These are phyloP conservation scores for Dovyalis caffra DNA, from an alignment of 345 rosid species.

Conservation along the genomic window DNA sequence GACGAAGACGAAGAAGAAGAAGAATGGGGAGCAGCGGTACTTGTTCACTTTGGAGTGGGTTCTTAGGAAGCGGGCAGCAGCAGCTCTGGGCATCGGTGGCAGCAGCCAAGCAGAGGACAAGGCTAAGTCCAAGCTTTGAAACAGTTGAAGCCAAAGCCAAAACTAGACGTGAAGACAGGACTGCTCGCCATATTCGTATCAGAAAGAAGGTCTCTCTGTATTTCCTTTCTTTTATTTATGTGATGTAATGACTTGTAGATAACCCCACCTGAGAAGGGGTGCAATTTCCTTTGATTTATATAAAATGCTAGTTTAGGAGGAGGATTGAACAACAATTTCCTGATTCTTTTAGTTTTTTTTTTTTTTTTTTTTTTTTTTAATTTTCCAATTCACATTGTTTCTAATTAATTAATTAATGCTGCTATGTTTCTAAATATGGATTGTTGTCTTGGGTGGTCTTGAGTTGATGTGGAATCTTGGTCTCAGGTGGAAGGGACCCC, in stretches of 20 bases:
- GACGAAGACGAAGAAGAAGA: not conserved
- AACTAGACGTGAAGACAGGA: conserved; percentile 67
- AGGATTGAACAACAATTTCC: too few relatives aligned
- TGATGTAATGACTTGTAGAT: not conserved
- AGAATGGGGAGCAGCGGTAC: conserved; percentile 10
- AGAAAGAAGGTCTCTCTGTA: conserved; percentile 81
- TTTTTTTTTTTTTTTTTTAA: too few relatives aligned
- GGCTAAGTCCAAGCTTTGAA: not conserved
- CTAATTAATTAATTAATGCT: too few relatives aligned
- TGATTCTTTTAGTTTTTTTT: too few relatives aligned
- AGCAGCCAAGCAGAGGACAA: conserved; percentile 7
- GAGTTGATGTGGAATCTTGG: not conserved
- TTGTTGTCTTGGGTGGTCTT: not conserved
- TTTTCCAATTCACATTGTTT: not conserved
- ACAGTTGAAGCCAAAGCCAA: conserved; percentile 58
- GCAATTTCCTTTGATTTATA: not conserved
- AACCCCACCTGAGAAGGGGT: not conserved
- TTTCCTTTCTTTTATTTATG: not conserved
- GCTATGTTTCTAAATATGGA: too few relatives aligned
- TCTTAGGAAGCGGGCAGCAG: conserved; percentile 11
- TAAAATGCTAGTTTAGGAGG: not conserved
- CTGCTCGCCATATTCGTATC: conserved; percentile 83
- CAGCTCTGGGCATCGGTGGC: conserved; percentile 27
- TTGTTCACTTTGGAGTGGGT: conserved; percentile 18
- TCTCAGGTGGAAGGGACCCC: conserved; percentile 71